Percentiles rank a stretch among this genome's conserved stretches.
Evolutionary conservation across 345 rosid species (phyloP).

Genomic region (Anacardium occidentale): DNA sequence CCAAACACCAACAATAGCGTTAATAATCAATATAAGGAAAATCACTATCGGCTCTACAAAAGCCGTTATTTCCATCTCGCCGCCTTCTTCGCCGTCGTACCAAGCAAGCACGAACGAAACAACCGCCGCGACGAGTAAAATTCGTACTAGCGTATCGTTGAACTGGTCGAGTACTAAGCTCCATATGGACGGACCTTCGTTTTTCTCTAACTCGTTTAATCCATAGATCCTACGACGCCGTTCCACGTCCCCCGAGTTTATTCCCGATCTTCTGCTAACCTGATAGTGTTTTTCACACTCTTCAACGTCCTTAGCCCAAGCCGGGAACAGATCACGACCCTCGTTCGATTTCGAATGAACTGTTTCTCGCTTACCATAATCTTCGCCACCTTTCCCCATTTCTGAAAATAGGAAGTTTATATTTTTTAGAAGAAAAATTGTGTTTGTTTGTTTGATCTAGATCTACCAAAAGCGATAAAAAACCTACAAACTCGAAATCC

Average conservation of each 20-base stretch:
- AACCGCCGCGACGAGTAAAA: conserved; percentile 53
- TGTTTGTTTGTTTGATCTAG: not conserved
- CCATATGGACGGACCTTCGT: conserved; percentile 53
- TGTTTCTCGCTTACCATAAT: conserved; percentile 25
- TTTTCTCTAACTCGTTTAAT: conserved; percentile 58
- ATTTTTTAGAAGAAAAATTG: not conserved
- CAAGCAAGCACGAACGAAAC: conserved; percentile 62
- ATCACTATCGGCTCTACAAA: conserved; percentile 75
- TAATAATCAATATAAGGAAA: conserved; percentile 62
- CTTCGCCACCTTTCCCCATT: conserved; percentile 64
- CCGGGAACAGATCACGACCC: conserved; percentile 35
- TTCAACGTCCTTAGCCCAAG: conserved; percentile 50
- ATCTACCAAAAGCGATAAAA: conserved; percentile 3
- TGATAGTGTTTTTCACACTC: conserved; percentile 48
- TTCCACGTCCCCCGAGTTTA: conserved; percentile 36
- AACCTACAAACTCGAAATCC: not conserved
- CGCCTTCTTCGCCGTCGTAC: conserved; percentile 59
- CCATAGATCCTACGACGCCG: conserved; percentile 46
- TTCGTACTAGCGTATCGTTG: conserved; percentile 59
- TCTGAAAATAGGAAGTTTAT: not conserved
- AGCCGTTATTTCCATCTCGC: conserved; percentile 61
- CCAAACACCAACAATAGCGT: conserved; percentile 68
- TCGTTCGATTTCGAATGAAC: conserved; percentile 7
- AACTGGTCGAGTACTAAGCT: conserved; percentile 57
- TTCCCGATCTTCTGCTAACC: conserved; percentile 39